phyloP scores from a whole-genome alignment of 2,329 filamentous ascomycete species.

The Teratosphaeria destructans region DNA sequence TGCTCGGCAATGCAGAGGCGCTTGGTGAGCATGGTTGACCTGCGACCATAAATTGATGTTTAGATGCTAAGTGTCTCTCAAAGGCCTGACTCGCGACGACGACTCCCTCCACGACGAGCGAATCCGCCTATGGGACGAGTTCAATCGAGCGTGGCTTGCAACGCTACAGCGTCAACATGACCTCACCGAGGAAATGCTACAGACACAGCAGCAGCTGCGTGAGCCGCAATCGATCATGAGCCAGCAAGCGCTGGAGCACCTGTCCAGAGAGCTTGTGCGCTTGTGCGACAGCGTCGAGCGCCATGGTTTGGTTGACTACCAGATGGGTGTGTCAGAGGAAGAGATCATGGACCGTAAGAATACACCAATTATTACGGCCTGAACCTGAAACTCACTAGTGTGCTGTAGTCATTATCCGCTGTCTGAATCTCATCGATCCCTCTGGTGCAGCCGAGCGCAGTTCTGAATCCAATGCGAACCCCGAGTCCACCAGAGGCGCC shows the following conservation, averaged over 20 bases:
- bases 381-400: neutral
- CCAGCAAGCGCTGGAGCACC: constrained; percentile 58
- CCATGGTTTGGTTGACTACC: constrained; percentile 91
- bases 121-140: constrained; percentile 81
- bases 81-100: constrained; percentile 79
- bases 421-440: neutral
- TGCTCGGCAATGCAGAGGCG: constrained; percentile 53
- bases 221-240: constrained; percentile 54
- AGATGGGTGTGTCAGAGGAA: constrained; percentile 94
- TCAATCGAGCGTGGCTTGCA: constrained; percentile 85
- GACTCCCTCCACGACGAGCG: constrained; percentile 63
- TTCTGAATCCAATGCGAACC: neutral
- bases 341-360: constrained; percentile 71
- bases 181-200: constrained; percentile 50
- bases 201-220: constrained; percentile 46
- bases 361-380: neutral
- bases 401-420: neutral
- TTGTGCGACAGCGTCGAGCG: constrained; percentile 81
- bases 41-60: neutral
- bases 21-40: constrained; percentile 45
- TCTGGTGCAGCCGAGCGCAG: neutral
- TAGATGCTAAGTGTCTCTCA: neutral
- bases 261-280: constrained; percentile 72
- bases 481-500: neutral
- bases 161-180: constrained; percentile 78